phyloP scores from a whole-genome alignment of 768 basidiomycete genomes.

The Tricholoma hemisulphureum region DNA sequence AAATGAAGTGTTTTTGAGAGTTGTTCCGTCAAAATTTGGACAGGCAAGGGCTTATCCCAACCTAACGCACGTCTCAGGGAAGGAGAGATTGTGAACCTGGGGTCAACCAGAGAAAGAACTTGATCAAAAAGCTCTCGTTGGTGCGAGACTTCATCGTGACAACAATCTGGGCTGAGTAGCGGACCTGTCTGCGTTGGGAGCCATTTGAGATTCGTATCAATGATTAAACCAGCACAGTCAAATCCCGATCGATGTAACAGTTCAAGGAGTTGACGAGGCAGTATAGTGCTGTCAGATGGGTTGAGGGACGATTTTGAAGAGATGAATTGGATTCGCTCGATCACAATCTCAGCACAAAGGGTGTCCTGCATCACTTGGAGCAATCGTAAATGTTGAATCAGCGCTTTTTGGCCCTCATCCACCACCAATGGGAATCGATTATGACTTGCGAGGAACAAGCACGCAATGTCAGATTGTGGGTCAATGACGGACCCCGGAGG shows the following conservation, averaged over 20 bases:
- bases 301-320: conserved; percentile 14
- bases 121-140: conserved; percentile 36
- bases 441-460: conserved; percentile 22
- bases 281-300: conserved; percentile 2
- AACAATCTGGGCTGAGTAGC: conserved; percentile 23
- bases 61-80: conserved; percentile 32
- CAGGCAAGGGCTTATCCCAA: conserved; percentile 39
- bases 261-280: conserved; percentile 21
- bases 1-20: conserved; percentile 14
- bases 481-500: conserved; percentile 30
- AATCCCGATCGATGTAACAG: conserved; percentile 19
- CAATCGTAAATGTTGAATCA: conserved; percentile 18
- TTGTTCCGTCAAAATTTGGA: conserved; percentile 32
- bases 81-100: conserved; percentile 19
- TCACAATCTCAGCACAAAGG: conserved; percentile 30
- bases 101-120: conserved; percentile 35
- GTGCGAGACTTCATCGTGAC: conserved; percentile 27
- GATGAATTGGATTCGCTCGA: conserved; percentile 37
- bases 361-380: conserved; percentile 28
- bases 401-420: conserved; percentile 3
- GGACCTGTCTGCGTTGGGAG: conserved; percentile 39
- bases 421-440: conserved; percentile 12
- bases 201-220: conserved; percentile 26
- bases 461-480: conserved; percentile 28
- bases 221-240: conserved; percentile 5